These are phyloP conservation scores for Arctostaphylos glauca DNA, from an alignment of 148 eudicot genomes.

Conservation along the genomic window DNA sequence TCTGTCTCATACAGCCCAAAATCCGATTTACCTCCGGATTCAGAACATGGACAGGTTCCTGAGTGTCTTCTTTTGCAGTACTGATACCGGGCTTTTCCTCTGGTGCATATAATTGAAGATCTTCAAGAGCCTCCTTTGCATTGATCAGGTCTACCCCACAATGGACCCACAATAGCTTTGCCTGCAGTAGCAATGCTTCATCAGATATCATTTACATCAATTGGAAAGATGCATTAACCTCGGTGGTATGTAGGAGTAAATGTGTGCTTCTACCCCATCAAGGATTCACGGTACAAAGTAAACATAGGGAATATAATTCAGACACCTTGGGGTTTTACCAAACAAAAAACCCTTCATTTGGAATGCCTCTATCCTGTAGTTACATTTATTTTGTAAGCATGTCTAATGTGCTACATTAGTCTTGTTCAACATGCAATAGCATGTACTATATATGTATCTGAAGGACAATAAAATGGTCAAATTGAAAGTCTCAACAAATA, in stretches of 20 bases:
- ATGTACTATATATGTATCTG: background rate
- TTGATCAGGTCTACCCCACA: slow-evolving; percentile 56
- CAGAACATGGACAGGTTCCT: slow-evolving; percentile 35
- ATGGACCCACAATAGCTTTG: slow-evolving; percentile 45
- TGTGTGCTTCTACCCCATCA: background rate
- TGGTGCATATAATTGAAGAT: slow-evolving; percentile 32
- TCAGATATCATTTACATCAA: slow-evolving; percentile 4
- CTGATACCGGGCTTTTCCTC: slow-evolving; percentile 20
- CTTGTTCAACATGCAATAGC: background rate
- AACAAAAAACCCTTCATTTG: background rate
- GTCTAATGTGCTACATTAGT: background rate
- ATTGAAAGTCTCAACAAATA: background rate
- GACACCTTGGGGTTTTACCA: background rate
- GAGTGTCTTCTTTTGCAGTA: slow-evolving; percentile 27
- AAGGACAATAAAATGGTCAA: background rate
- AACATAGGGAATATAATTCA: background rate
- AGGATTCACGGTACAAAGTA: background rate
- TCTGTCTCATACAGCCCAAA: slow-evolving; percentile 55
- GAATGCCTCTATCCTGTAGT: background rate
- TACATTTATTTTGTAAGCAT: background rate
- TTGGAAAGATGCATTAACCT: background rate
- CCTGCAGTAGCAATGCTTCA: slow-evolving; percentile 49
- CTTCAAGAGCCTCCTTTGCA: slow-evolving; percentile 45
- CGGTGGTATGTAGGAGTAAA: background rate
- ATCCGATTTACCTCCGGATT: slow-evolving; percentile 47